Base-by-base conservation (phyloP, 1,139 yeast species). In the Magnusiomyces fungicola region DNA sequence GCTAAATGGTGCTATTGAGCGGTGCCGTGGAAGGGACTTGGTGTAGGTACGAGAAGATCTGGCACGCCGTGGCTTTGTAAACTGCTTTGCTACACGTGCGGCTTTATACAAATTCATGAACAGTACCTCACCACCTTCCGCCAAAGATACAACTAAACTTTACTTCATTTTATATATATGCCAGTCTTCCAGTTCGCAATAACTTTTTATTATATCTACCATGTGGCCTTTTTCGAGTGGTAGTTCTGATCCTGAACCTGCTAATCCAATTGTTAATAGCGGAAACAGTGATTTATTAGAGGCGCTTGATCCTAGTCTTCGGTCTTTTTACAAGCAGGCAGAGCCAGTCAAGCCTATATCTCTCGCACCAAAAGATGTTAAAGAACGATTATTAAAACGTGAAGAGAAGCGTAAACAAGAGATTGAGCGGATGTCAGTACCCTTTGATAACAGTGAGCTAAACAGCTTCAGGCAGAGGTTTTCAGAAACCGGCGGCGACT, bases 281-380 rank as follows among this genome's bases (percentile, higher is more conserved):
- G n/a, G n/a, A n/a, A n/a, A n/a, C n/a, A n/a, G n/a, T n/a, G 45
- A 47, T 16, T 33, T 44, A 2, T 38, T 50, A 4, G 48, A 40
- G 25, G 25, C 48, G 3, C 37, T 50, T 3, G 49, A 48, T 36
- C 45, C 50, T 3, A 38, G 37, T 27, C 51, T 50, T 21, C 46
- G 24, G 23, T 14, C 44, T 25, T 48, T 50, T 23, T 50, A 50
- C 41, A 25, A 36, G 12, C 46, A 47, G 19, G 50, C 53, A 7
- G 49, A 47, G 3, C 53, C 53, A 18, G 43, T 50, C 38, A 45
- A 45, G 33, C 53, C 53, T 10, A 41, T 50, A 14, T 50, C 53
- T 19, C 45, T 50, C 3, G 53, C 50, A 21, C 53, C 53, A 18
- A 29, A 38, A 33, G 51, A 48, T 16, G 37, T 48, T 27, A 45